Base-by-base conservation (phyloP, 2,329 filamentous ascomycete species). In the Magnaporthiopsis incrustans region DNA sequence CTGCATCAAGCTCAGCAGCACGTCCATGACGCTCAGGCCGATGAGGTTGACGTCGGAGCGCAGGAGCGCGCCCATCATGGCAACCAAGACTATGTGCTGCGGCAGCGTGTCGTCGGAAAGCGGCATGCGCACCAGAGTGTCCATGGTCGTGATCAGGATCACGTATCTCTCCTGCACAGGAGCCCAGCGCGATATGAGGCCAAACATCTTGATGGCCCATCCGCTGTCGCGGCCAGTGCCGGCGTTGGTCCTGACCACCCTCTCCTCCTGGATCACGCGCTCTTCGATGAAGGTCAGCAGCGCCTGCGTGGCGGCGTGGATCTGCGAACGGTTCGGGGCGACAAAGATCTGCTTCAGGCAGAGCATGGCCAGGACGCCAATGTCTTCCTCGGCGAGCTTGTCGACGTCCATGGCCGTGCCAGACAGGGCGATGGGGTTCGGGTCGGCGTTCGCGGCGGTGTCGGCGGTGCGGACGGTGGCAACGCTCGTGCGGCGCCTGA, bases 111-210 rank as follows among this genome's bases (percentile, higher is more conserved):
- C 86, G 70, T 93, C 90, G 7, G 82, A 82, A 50, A 93, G 81
- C 0, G 87, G 85, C 59, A 85, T 86, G 64, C 84, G 82, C 4
- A 90, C 79, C 62, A 98, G 78, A 4, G 84, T 85, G 69, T 97
- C 93, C 77, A 96, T 87, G 3, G 89, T 83, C 1, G 90, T 89
- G 59, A 97, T 84, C 60, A 97, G 81, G 64, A 98, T 95, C 56
- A 94, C 86, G 77, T 96, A 98, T 63, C 95, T 89, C 72, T 97
- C 92, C 74, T 98, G 94, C 1, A 98, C 93, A 0, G 95, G 92
- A 0, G 92, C 89, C 92, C 93, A 98, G 65, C 87, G 85, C 22
- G 92, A 88, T 63, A 94, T 83, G 67, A 93, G 83, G 70, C 89
- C 86, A 73, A 96, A 91, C 62, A 98, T 81, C 65, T 87, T 89